Conservation (phyloP, 2,329 filamentous ascomycete species). For the Alternaria angustiovoidea region DNA sequence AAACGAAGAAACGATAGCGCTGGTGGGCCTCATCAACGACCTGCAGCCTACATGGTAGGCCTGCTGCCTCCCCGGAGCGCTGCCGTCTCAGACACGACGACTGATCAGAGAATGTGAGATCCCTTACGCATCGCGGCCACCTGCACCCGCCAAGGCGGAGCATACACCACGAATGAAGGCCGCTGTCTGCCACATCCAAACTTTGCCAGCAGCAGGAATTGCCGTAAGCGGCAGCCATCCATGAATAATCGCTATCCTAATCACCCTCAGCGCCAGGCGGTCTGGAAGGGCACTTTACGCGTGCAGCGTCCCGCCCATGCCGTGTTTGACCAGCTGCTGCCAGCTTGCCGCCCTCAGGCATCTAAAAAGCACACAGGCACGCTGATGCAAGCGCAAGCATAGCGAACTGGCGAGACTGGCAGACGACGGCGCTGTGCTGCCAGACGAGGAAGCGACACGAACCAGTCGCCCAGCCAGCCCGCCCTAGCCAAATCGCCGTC, state of each 20-base stretch:
- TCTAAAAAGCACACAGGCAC: slow-evolving; percentile 20
- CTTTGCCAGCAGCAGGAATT: slow-evolving; percentile 25
- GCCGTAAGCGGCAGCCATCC: slow-evolving; percentile 32
- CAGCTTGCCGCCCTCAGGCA: slow-evolving; percentile 17
- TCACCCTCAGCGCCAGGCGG: slow-evolving; percentile 30
- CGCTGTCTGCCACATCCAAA: slow-evolving; percentile 25
- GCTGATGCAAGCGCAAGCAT: slow-evolving; percentile 27
- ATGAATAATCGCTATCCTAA: slow-evolving; percentile 24
- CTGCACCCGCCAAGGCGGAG: slow-evolving; percentile 38
- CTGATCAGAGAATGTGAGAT: slow-evolving; percentile 16
- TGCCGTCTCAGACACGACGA: slow-evolving; percentile 15
- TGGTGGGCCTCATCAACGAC: slow-evolving; percentile 31
- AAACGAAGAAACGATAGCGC: slow-evolving; percentile 33
- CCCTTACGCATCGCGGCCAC: slow-evolving; percentile 33
- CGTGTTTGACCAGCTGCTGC: slow-evolving; percentile 35
- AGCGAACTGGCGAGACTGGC: slow-evolving; percentile 21
- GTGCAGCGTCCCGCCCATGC: slow-evolving; percentile 39
- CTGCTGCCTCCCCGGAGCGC: slow-evolving; percentile 9
- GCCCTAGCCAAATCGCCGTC: slow-evolving; percentile 34
- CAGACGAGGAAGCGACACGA: slow-evolving; percentile 44
- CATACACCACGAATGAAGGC: slow-evolving; percentile 27
- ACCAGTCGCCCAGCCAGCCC: slow-evolving; percentile 25
- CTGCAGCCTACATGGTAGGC: slow-evolving; percentile 24
- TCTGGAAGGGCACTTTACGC: slow-evolving; percentile 38
- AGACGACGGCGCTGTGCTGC: slow-evolving; percentile 31